A percentile compares a stretch with the other conserved stretches of the same genome.
Conservation (phyloP, 495 filamentous ascomycete species). For the Choiromyces venosus region DNA sequence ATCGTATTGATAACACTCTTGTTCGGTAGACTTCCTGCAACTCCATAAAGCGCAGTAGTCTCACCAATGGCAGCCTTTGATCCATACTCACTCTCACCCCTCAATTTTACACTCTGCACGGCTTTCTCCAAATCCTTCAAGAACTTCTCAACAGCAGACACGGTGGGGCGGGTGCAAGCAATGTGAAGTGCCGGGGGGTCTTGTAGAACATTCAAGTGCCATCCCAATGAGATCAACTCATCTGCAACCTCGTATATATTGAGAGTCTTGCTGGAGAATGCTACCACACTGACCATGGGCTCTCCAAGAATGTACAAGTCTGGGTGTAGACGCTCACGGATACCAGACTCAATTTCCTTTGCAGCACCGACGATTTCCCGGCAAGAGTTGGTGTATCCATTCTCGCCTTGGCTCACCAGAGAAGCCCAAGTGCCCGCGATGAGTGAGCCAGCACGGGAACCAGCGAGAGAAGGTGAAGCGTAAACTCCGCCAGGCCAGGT, state of each 20-base stretch:
- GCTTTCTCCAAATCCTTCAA: slow-evolving; percentile 70
- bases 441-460: slow-evolving; percentile 83
- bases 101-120: slow-evolving; percentile 68
- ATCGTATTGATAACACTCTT: slow-evolving; percentile 90
- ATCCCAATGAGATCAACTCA: slow-evolving; percentile 72
- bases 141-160: slow-evolving; percentile 68
- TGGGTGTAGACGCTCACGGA: slow-evolving; percentile 60
- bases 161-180: slow-evolving; percentile 88
- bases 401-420: slow-evolving; percentile 79
- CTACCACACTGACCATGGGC: slow-evolving; percentile 83
- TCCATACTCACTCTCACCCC: slow-evolving; percentile 62
- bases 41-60: slow-evolving; percentile 84
- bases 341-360: slow-evolving; percentile 73
- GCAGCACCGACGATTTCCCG: slow-evolving; percentile 79
- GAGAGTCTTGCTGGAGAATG: slow-evolving; percentile 71
- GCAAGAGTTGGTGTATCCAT: slow-evolving; percentile 82
- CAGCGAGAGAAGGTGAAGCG: slow-evolving; percentile 82
- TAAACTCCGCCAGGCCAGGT: slow-evolving; percentile 97
- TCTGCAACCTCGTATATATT: slow-evolving; percentile 86
- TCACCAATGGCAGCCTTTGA: slow-evolving; percentile 66
- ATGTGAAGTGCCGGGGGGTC: slow-evolving; percentile 91
- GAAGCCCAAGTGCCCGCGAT: slow-evolving; percentile 93
- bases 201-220: slow-evolving; percentile 95
- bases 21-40: slow-evolving; percentile 89
- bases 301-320: slow-evolving; percentile 78